Evolutionary conservation across 78 protist genomes (phyloP).

Genomic region (Dictyostelium capitatum): DNA sequence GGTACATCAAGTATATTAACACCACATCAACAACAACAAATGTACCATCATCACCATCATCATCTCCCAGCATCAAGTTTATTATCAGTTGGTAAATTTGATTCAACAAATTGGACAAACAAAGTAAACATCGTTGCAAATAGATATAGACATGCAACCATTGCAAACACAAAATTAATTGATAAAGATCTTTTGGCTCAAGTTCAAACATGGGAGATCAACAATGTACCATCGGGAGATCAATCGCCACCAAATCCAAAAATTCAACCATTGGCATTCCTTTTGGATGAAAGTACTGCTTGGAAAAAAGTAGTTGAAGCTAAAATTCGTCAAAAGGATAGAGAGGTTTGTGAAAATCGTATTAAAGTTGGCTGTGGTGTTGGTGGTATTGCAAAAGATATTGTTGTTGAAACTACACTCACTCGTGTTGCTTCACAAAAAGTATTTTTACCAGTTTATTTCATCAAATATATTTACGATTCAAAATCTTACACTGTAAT

Average conservation of each 20-base stretch:
- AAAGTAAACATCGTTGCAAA: slow-evolving; percentile 43
- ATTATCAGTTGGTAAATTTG: slow-evolving; percentile 34
- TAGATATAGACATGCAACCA: slow-evolving; percentile 48
- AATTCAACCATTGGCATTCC: slow-evolving; percentile 42
- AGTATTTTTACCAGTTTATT: slow-evolving; percentile 62
- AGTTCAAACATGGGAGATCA: slow-evolving; percentile 64
- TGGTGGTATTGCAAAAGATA: slow-evolving; percentile 34
- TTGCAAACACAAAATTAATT: slow-evolving; percentile 47
- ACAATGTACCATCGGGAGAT: slow-evolving; percentile 52
- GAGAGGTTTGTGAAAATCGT: slow-evolving; percentile 58
- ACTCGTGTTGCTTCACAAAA: slow-evolving; percentile 68
- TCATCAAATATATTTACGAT: slow-evolving; percentile 59
- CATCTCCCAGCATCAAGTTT: neutral
- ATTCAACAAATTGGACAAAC: slow-evolving; percentile 15
- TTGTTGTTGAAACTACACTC: slow-evolving; percentile 36
- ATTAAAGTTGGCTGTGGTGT: slow-evolving; percentile 26
- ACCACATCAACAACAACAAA: neutral
- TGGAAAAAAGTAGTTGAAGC: slow-evolving; percentile 44
- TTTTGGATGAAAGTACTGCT: slow-evolving; percentile 52
- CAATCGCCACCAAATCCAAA: slow-evolving; percentile 58
- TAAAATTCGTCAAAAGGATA: slow-evolving; percentile 34
- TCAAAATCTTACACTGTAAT: slow-evolving; percentile 50
- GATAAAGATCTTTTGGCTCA: slow-evolving; percentile 66
- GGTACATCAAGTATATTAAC: neutral
- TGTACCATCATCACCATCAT: neutral